phyloP scores from a whole-genome alignment of 306 rosid species.

The Amphicarpaea edgeworthii region DNA sequence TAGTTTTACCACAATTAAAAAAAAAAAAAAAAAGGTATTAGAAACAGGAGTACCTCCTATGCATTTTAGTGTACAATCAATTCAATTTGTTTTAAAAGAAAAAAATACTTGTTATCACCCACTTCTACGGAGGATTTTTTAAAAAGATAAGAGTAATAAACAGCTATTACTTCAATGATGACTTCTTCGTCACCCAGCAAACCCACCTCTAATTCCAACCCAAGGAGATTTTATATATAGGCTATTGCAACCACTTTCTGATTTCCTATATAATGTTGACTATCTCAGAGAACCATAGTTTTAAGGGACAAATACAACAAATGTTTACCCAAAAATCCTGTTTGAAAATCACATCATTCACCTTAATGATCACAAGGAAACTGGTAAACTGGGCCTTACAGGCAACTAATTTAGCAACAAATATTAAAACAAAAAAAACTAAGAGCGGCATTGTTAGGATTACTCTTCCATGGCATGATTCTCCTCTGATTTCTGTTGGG shows the following conservation, averaged over 20 bases:
- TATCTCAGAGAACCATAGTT: neutral
- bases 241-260: neutral
- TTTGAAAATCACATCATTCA: slow-evolving; percentile 26
- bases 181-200: neutral
- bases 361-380: slow-evolving; percentile 24
- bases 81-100: neutral
- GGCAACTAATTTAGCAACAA: slow-evolving; percentile 19
- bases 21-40: no score
- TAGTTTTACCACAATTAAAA: no score
- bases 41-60: no score
- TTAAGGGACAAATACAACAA: neutral
- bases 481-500: slow-evolving; percentile 49
- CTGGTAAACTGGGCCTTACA: neutral
- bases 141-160: neutral
- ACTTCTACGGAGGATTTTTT: neutral
- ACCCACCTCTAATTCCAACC: neutral
- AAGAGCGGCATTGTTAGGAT: slow-evolving; percentile 40
- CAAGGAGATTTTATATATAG: neutral
- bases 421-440: neutral
- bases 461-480: slow-evolving; percentile 73
- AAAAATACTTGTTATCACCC: neutral
- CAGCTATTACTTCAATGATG: neutral
- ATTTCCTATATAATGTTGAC: slow-evolving; percentile 11
- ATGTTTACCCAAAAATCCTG: neutral
- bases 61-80: neutral